A percentile compares a stretch with the other conserved stretches of the same genome.
Evolutionary conservation across 768 basidiomycete genomes (phyloP).

Genomic region (Lentinus tigrinus): DNA sequence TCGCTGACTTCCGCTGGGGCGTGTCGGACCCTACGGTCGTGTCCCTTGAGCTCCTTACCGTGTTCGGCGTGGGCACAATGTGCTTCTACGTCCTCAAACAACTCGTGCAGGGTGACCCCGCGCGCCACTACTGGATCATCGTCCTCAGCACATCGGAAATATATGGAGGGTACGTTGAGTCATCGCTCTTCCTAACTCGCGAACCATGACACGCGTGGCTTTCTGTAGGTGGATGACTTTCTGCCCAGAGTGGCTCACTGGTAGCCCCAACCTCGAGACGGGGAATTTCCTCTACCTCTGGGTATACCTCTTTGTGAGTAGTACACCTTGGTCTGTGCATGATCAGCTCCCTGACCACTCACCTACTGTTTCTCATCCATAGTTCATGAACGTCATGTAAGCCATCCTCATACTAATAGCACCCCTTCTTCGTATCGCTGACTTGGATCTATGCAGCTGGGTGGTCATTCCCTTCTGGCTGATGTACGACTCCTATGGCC

Average conservation of each 20-base stretch:
- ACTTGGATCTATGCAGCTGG: slow-evolving; percentile 51
- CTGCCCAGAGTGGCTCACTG: slow-evolving; percentile 82
- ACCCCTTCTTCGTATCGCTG: background rate
- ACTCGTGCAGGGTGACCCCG: slow-evolving; percentile 61
- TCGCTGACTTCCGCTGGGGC: slow-evolving; percentile 83
- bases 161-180: slow-evolving; percentile 60
- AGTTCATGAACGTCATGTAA: slow-evolving; percentile 84
- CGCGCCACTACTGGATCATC: slow-evolving; percentile 77
- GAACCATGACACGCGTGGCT: background rate
- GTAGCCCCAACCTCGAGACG: slow-evolving; percentile 68
- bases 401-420: slow-evolving; percentile 27
- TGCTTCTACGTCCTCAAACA: slow-evolving; percentile 71
- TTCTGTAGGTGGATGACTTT: slow-evolving; percentile 75
- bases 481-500: slow-evolving; percentile 75
- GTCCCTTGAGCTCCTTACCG: slow-evolving; percentile 81
- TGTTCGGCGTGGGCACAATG: slow-evolving; percentile 73
- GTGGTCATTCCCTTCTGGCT: slow-evolving; percentile 73
- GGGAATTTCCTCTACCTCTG: slow-evolving; percentile 72
- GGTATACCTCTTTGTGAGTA: slow-evolving; percentile 76
- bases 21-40: slow-evolving; percentile 75
- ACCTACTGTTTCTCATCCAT: background rate
- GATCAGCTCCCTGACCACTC: background rate
- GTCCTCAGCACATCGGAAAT: slow-evolving; percentile 74
- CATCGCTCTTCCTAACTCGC: background rate
- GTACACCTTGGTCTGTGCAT: background rate